These are phyloP conservation scores for Chaetomium olivaceum DNA, from an alignment of 2,329 filamentous ascomycete genomes.

Conservation along the genomic window DNA sequence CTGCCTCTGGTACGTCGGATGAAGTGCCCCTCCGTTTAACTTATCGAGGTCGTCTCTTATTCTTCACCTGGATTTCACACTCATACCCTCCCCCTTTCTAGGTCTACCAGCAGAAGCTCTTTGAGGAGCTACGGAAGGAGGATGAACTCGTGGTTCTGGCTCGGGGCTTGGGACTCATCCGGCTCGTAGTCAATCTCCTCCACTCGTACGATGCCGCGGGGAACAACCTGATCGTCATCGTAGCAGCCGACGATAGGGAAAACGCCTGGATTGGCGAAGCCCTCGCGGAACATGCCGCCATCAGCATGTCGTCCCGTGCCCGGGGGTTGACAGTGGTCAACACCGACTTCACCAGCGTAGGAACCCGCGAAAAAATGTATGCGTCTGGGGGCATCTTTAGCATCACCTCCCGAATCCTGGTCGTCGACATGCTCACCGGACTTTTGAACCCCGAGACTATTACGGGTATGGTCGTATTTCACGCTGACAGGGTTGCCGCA, in stretches of 20 bases:
- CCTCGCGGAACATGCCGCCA: conserved; percentile 89
- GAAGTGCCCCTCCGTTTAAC: too few species aligned
- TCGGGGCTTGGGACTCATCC: conserved; percentile 86
- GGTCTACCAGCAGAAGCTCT: conserved; percentile 94
- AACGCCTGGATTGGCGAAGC: conserved; percentile 98
- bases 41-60: background rate
- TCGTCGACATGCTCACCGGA: conserved; percentile 87
- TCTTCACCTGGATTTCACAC: background rate
- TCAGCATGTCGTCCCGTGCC: conserved; percentile 79
- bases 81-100: conserved; percentile 36
- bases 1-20: conserved; percentile 62
- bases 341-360: conserved; percentile 88
- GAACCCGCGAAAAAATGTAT: conserved; percentile 89
- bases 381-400: conserved; percentile 86
- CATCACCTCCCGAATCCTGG: conserved; percentile 91
- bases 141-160: conserved; percentile 94
- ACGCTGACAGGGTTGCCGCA: conserved; percentile 82
- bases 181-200: conserved; percentile 90
- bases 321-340: conserved; percentile 89
- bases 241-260: conserved; percentile 88
- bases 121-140: conserved; percentile 83
- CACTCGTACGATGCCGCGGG: conserved; percentile 96
- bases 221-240: conserved; percentile 85
- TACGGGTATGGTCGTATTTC: conserved; percentile 82
- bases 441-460: conserved; percentile 80